phyloP scores from a whole-genome alignment of 2,329 filamentous ascomycete species.

The Aspergillus ochraceus region DNA sequence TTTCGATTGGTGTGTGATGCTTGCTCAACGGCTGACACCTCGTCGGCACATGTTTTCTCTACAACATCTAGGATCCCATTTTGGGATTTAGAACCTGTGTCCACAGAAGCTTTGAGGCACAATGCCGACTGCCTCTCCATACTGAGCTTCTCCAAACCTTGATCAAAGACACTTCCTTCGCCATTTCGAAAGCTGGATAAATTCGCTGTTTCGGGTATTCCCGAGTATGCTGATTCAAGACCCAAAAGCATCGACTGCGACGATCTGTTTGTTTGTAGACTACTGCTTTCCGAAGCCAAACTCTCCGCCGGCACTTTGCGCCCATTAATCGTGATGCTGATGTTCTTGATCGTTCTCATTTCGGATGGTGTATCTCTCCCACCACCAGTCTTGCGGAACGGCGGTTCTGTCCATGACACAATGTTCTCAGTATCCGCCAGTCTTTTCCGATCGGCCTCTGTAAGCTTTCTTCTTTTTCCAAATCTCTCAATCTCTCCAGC shows the following conservation, averaged over 20 bases:
- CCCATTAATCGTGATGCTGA: conserved; percentile 27
- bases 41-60: background rate
- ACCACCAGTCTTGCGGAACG: conserved; percentile 2
- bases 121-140: too few species aligned
- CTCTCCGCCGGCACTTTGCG: conserved; percentile 12
- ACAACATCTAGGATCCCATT: background rate
- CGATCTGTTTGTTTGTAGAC: conserved; percentile 17
- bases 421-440: conserved; percentile 12
- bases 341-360: conserved; percentile 8
- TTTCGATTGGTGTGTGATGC: background rate
- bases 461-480: conserved; percentile 37
- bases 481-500: conserved; percentile 32
- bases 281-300: background rate
- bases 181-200: background rate
- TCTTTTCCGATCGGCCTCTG: conserved; percentile 30
- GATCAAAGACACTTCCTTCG: background rate
- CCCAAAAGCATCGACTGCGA: conserved; percentile 39
- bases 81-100: background rate
- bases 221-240: conserved; percentile 14
- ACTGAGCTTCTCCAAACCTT: too few species aligned
- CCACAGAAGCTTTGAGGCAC: background rate
- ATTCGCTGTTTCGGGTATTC: background rate
- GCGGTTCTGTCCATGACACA: conserved; percentile 1
- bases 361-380: conserved; percentile 6
- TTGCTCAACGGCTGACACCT: too few species aligned